These are phyloP conservation scores for Emericellopsis atlantica DNA, from an alignment of 2,329 filamentous ascomycete genomes.

Conservation along the genomic window DNA sequence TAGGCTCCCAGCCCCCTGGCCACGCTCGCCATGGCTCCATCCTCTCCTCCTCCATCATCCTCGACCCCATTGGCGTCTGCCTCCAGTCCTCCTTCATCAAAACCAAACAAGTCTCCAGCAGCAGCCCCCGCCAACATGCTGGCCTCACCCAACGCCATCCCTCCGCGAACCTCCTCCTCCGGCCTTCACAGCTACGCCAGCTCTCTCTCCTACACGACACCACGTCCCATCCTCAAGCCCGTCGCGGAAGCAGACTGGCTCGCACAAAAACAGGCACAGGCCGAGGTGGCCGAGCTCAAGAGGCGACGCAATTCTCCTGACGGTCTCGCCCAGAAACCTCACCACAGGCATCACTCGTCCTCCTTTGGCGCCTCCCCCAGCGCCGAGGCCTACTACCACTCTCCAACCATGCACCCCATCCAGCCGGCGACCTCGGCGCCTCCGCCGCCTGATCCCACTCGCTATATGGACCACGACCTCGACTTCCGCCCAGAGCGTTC, in stretches of 20 bases:
- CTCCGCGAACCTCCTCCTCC: conserved; percentile 55
- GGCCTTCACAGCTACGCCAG: conserved; percentile 9
- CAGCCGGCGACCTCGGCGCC: conserved; percentile 21
- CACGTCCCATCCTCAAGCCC: conserved; percentile 28
- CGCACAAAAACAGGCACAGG: conserved; percentile 19
- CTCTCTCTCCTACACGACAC: conserved; percentile 10
- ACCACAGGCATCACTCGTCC: conserved; percentile 3
- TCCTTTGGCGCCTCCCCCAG: conserved; percentile 1
- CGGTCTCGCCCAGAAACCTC: conserved; percentile 3
- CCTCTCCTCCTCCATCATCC: too few relatives aligned
- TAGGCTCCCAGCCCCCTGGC: too few relatives aligned
- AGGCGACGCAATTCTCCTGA: conserved; percentile 1
- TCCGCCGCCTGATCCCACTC: conserved; percentile 32
- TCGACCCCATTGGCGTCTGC: too few relatives aligned
- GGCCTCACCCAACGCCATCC: conserved; percentile 48
- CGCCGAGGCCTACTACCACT: not conserved
- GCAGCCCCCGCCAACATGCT: conserved; percentile 5
- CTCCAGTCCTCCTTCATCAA: too few relatives aligned
- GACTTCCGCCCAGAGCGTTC: conserved; percentile 35
- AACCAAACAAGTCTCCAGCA: too few relatives aligned
- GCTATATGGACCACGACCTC: conserved; percentile 42
- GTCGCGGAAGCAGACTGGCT: conserved; percentile 53
- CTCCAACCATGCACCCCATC: conserved; percentile 10
- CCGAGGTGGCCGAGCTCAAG: conserved; percentile 1
- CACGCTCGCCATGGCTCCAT: too few relatives aligned